Evolutionary conservation across 768 basidiomycete species (phyloP).

Genomic region (Hemileccinum impolitum): DNA sequence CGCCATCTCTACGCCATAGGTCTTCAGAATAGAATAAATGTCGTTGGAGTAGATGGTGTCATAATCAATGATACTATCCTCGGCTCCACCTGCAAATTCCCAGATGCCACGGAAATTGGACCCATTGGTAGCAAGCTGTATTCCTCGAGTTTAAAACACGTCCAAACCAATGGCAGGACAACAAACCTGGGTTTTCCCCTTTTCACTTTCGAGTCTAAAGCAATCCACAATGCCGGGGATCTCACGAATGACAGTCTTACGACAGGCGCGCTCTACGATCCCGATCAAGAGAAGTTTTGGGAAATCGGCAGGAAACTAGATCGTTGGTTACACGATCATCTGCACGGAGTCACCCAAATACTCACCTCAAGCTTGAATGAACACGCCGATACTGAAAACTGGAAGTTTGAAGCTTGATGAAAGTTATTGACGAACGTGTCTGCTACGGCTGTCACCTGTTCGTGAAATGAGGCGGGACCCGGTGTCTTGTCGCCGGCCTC

Average conservation of each 20-base stretch:
- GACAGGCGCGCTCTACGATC: constrained; percentile 84
- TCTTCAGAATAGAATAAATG: constrained; percentile 84
- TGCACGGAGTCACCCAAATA: constrained; percentile 4
- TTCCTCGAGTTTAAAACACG: not conserved
- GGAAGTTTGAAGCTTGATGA: constrained; percentile 67
- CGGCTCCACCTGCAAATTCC: constrained; percentile 57
- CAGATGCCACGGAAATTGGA: constrained; percentile 91
- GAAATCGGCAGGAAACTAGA: constrained; percentile 82
- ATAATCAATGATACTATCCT: constrained; percentile 64
- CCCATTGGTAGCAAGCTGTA: constrained; percentile 82
- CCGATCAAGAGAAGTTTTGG: constrained; percentile 94
- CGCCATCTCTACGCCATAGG: constrained; percentile 97
- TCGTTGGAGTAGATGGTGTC: constrained; percentile 91
- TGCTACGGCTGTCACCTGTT: constrained; percentile 42
- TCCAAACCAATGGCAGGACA: not conserved
- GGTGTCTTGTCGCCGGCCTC: constrained; percentile 20
- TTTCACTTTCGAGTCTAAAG: constrained; percentile 58
- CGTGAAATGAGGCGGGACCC: constrained; percentile 33
- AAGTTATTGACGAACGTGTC: constrained; percentile 56
- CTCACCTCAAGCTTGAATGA: constrained; percentile 83
- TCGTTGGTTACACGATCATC: not conserved
- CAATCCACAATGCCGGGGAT: constrained; percentile 87
- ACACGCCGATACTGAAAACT: constrained; percentile 63
- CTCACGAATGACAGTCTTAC: constrained; percentile 82
- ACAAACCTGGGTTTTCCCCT: constrained; percentile 48